A percentile compares a stretch with the other conserved stretches of the same genome.
These are phyloP conservation scores for Diutina siamensis DNA, from an alignment of 1,139 yeast species.

Conservation along the genomic window DNA sequence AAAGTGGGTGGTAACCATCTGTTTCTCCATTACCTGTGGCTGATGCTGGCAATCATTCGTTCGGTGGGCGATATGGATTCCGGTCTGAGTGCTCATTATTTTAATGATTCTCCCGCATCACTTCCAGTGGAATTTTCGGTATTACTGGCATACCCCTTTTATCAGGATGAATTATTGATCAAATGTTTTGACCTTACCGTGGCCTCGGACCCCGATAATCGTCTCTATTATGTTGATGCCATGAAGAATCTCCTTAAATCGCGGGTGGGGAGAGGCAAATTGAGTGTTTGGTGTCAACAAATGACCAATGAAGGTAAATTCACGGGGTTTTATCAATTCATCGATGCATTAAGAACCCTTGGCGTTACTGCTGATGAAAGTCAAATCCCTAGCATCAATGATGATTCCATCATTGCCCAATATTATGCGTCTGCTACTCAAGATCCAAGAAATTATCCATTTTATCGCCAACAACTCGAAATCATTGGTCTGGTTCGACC, in stretches of 20 bases:
- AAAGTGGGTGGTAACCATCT: not conserved
- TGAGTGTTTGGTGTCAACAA: not conserved
- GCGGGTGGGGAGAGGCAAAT: not conserved
- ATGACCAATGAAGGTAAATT: slow-evolving; percentile 30
- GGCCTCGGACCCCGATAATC: slow-evolving; percentile 39
- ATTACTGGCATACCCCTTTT: slow-evolving; percentile 26
- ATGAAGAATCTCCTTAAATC: slow-evolving; percentile 15
- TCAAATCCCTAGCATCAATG: slow-evolving; percentile 19
- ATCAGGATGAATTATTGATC: slow-evolving; percentile 50
- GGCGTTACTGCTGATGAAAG: slow-evolving; percentile 24
- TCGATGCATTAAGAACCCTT: slow-evolving; percentile 40
- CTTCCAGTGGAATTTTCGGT: not conserved
- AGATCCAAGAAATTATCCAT: slow-evolving; percentile 25
- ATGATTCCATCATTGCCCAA: slow-evolving; percentile 32
- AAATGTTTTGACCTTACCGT: slow-evolving; percentile 49
- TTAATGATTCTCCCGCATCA: not conserved
- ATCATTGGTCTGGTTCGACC: slow-evolving; percentile 32
- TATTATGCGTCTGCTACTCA: slow-evolving; percentile 28
- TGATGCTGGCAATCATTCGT: not conserved
- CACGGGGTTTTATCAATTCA: slow-evolving; percentile 51
- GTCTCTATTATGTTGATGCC: slow-evolving; percentile 62
- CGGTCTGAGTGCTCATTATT: not conserved
- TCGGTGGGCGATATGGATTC: not conserved
- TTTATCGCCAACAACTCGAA: slow-evolving; percentile 25
- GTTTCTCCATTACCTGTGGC: slow-evolving; percentile 1